Base-by-base conservation (phyloP, 1,284 basidiomycete genomes). In the Boletellus deceptivus region DNA sequence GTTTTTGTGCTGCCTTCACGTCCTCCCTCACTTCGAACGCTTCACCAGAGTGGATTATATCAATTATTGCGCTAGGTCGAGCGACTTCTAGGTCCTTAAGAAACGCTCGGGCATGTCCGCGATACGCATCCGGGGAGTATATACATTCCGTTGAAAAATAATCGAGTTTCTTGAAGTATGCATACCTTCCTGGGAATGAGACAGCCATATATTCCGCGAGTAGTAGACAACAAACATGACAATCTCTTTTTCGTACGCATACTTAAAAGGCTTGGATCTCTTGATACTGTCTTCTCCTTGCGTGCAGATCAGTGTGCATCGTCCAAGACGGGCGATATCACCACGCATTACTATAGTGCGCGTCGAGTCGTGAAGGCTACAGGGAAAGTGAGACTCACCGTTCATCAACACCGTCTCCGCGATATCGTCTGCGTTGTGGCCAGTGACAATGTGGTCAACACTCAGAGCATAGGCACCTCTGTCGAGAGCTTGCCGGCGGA, bases 111-210 rank as follows among this genome's bases (percentile, higher is more conserved):
- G 97, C 95, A 66, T 98, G 94, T 0, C 97, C 97, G 17, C 96
- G 87, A 68, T 99, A 99, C 3, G 96, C 97, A 60, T 95, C 93
- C 4, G 97, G 97, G 3, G 94, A 97, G 71, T 99, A 99, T 63
- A 98, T 98, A 69, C 96, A 99, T 68, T 99, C 96, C 5, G 97
- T 99, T 1, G 94, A 98, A 71, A 98, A 98, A 71, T 99, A 99
- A 64, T 98, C 95, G 33, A 99, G 79, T 71, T 93, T 93, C 72
- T 97, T 98, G 75, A 98, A 98, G 73, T 98, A 98, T 10, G 95
- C 95, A 68, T 98, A 97, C 89, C 91, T 94, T 56, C 37, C 41
- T 53, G 45, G 1, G 55, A 46, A 36, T 57, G 42, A 41, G 50
- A 52, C 22, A 14, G 17, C 6, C 25, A 20, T 40, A 24, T 31